A percentile compares a stretch with the other conserved stretches of the same genome.
These are phyloP conservation scores for Saururus chinensis DNA, from an alignment of 164 flowering plant genomes.

Conservation along the genomic window DNA sequence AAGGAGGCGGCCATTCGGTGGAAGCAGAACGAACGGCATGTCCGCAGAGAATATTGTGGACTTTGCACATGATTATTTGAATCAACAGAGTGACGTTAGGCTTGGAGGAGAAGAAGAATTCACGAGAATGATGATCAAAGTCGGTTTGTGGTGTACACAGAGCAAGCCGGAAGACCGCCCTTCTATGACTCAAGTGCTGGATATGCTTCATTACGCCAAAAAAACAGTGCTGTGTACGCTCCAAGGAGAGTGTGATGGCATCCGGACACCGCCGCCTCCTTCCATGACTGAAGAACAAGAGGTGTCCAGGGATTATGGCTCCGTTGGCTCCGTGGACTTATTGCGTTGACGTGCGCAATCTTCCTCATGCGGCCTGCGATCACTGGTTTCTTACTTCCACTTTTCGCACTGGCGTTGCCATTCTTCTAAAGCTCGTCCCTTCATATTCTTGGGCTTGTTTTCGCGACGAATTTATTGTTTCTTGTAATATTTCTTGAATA, in stretches of 20 bases:
- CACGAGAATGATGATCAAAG: conserved; percentile 5
- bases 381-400: too few species aligned
- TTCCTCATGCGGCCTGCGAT: too few species aligned
- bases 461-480: too few species aligned
- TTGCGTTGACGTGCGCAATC: neutral
- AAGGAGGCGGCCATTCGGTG: conserved; percentile 2
- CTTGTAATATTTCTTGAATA: too few species aligned
- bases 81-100: neutral
- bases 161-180: conserved; percentile 1
- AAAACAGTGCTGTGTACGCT: too few species aligned
- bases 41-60: conserved; percentile 5
- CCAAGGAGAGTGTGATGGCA: too few species aligned
- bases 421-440: too few species aligned
- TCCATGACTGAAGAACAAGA: too few species aligned
- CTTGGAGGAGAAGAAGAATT: neutral
- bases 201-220: conserved; percentile 9
- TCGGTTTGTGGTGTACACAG: conserved; percentile 10
- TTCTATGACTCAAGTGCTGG: conserved; percentile 6
- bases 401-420: too few species aligned
- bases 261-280: too few species aligned
- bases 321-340: too few species aligned
- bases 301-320: too few species aligned
- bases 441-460: neutral
- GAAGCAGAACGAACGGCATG: neutral
- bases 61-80: neutral